These are phyloP conservation scores for Novymonas esmeraldas DNA, from an alignment of 208 protist species.

Conservation along the genomic window DNA sequence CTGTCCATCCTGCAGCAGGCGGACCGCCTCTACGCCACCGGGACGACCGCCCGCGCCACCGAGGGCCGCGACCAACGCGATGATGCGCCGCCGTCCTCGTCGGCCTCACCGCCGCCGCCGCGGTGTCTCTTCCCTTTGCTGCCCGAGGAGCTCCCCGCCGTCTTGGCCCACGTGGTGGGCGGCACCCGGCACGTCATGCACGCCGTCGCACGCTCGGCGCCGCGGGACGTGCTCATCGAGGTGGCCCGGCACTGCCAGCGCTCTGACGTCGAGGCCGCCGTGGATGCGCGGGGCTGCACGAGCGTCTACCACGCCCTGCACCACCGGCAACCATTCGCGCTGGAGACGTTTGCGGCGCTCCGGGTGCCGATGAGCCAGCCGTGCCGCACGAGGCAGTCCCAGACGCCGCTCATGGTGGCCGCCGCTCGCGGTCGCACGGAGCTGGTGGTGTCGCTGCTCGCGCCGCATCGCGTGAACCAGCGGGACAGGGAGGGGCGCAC, in stretches of 20 bases:
- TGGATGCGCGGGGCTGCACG: conserved; percentile 61
- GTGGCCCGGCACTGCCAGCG: conserved; percentile 57
- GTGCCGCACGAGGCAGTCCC: conserved; percentile 50
- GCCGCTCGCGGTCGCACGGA: conserved; percentile 38
- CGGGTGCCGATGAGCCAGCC: conserved; percentile 45
- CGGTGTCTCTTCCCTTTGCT: conserved; percentile 60
- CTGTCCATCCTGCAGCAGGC: conserved; percentile 47
- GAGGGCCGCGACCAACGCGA: neutral
- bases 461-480: conserved; percentile 39
- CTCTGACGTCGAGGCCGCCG: conserved; percentile 59
- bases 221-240: conserved; percentile 54
- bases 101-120: conserved; percentile 7
- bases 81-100: neutral
- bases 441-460: conserved; percentile 47
- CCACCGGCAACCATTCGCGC: conserved; percentile 31
- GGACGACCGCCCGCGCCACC: conserved; percentile 1
- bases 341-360: conserved; percentile 61
- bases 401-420: conserved; percentile 82
- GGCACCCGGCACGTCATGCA: conserved; percentile 74
- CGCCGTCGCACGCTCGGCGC: conserved; percentile 41
- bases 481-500: conserved; percentile 63
- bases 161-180: conserved; percentile 53
- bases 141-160: conserved; percentile 51
- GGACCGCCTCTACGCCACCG: conserved; percentile 28
- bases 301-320: conserved; percentile 67